Evolutionary conservation across 179 eudicot genomes (phyloP), one percentile per base, ranked within the genome.

Genomic region (Beta lomatogona): DNA sequence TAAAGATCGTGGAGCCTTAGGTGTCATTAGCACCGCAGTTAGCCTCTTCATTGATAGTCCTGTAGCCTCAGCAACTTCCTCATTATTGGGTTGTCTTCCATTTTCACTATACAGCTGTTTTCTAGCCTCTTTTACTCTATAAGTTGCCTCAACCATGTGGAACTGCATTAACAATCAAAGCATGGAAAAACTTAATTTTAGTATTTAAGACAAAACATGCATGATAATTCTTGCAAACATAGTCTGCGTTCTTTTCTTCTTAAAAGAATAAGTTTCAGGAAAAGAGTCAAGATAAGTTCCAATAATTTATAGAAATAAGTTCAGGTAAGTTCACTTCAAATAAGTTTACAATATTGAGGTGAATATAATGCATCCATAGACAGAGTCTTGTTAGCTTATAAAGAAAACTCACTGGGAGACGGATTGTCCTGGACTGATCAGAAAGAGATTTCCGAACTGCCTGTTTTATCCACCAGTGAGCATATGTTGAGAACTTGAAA

Each of bases 381-480:
- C 52, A 48, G 7, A 48, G 52, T 48, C 9, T 48, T 48, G 9
- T 48, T 48, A 48, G 52, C 52, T 48, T 48, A 48, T 45, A 22
- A 13, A 16, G 10, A 65, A 15, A 71, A 83, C 95, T 84, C 88
- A 93, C 98, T 55, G 98, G 98, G 75, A 95, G 81, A 15, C 98
- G 89, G 63, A 96, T 96, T 58, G 91, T 94, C 83, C 99, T 88
- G 68, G 97, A 91, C 73, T 89, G 97, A 74, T 94, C 97, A 67
- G 96, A 88, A 80, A 94, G 97, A 77, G 91, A 91, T 87, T 89
- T 96, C 63, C 96, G 89, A 81, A 96, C 94, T 46, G 99, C 97
- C 86, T 96, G 98, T 82, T 88, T 94, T 75, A 97, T 94, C 99
- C 99, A 94, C 99, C 99, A 97, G 86, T 94, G 97, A 83, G 98